Evolutionary conservation across 2,329 filamentous ascomycete species (phyloP).

Genomic region (Xylariaceae sp.): DNA sequence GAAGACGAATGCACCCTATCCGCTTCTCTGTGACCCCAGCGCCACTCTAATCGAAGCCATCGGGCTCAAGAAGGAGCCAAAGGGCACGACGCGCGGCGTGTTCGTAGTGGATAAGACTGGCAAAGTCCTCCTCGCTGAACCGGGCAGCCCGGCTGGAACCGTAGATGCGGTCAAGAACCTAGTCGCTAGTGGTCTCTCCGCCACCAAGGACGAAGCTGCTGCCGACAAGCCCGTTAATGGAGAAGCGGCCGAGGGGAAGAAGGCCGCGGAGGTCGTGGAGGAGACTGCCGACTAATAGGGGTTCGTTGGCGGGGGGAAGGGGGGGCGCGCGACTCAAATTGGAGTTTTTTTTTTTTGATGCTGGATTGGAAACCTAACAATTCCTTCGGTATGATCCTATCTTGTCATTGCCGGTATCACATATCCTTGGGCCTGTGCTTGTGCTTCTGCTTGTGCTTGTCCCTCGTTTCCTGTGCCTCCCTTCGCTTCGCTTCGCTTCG

Average conservation of each 20-base stretch:
- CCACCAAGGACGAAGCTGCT: constrained; percentile 21
- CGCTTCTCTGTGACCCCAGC: constrained; percentile 76
- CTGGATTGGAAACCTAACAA: constrained; percentile 8
- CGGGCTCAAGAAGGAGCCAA: constrained; percentile 80
- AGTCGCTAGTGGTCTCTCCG: constrained; percentile 42
- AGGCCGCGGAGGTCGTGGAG: constrained; percentile 39
- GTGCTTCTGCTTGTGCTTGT: background rate
- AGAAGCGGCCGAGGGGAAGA: constrained; percentile 32
- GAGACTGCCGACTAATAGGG: constrained; percentile 14
- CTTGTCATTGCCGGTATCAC: constrained; percentile 5
- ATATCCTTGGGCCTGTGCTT: constrained; percentile 1
- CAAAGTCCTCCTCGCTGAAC: constrained; percentile 68
- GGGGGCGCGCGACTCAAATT: background rate
- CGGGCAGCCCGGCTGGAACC: constrained; percentile 72
- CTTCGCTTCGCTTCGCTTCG: background rate
- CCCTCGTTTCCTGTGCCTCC: background rate
- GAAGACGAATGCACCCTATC: constrained; percentile 85
- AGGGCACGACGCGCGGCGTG: constrained; percentile 77
- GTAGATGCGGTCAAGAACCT: constrained; percentile 70
- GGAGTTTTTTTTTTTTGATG: constrained; percentile 7
- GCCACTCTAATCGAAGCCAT: constrained; percentile 74
- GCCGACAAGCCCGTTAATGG: constrained; percentile 26
- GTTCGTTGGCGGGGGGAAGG: background rate
- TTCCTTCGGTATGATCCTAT: background rate
- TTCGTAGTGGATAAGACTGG: constrained; percentile 80